A percentile compares a stretch with the other conserved stretches of the same genome.
Conservation (phyloP, 164 flowering plant genomes). For the grape (Vitis vinifera) region ASM3070453v1 NC_081817.1:11033501-11034000, state of each 20-base stretch:
- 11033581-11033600: slow-evolving; percentile 50
- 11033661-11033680: not conserved
- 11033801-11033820: not conserved
- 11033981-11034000: too few relatives aligned
- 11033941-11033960: too few relatives aligned
- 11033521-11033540: slow-evolving; percentile 87
- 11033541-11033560: slow-evolving; percentile 30
- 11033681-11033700: too few relatives aligned
- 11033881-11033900: too few relatives aligned
- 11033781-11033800: not conserved
- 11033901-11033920: too few relatives aligned
- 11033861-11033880: too few relatives aligned
- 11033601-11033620: slow-evolving; percentile 78
- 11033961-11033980: too few relatives aligned
- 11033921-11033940: too few relatives aligned
- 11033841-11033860: not conserved
- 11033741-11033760: not conserved
- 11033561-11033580: slow-evolving; percentile 28
- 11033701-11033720: not conserved
- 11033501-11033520: slow-evolving; percentile 67
- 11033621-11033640: slow-evolving; percentile 65
- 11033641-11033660: slow-evolving; percentile 36
- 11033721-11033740: slow-evolving; percentile 4
- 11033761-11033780: too few relatives aligned
- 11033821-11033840: not conserved